Conservation (phyloP, 768 basidiomycete species). For the Suillus subluteus region DNA sequence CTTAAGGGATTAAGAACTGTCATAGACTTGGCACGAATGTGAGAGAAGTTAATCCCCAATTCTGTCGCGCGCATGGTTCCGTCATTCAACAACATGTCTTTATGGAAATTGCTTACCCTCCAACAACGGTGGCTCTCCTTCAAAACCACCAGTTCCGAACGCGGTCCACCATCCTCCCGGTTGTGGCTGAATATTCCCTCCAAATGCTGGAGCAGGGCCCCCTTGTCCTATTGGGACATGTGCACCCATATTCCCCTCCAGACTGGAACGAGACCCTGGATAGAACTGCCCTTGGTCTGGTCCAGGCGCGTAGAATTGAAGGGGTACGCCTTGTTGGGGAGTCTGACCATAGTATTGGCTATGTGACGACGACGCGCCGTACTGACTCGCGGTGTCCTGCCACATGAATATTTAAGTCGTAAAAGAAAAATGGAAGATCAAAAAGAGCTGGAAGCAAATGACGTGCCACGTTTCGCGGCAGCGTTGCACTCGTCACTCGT, state of each 20-base stretch:
- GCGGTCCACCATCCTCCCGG: conserved; percentile 92
- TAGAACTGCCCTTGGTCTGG: conserved; percentile 65
- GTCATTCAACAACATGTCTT: conserved; percentile 1
- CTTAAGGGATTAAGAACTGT: conserved; percentile 94
- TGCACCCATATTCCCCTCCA: conserved; percentile 68
- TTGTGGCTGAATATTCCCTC: conserved; percentile 69
- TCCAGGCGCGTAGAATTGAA: conserved; percentile 79
- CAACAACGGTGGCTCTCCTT: conserved; percentile 93
- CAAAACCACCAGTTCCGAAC: conserved; percentile 93
- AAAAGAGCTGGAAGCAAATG: neutral
- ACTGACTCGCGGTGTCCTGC: conserved; percentile 69
- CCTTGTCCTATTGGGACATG: conserved; percentile 57
- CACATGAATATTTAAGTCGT: conserved; percentile 53
- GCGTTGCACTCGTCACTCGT: conserved; percentile 20
- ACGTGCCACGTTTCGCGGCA: conserved; percentile 7
- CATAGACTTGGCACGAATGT: conserved; percentile 91
- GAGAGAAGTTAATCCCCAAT: conserved; percentile 96
- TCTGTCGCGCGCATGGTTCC: conserved; percentile 50
- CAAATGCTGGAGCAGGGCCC: conserved; percentile 53
- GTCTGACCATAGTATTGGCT: conserved; percentile 53
- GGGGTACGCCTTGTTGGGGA: conserved; percentile 57
- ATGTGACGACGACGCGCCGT: conserved; percentile 59
- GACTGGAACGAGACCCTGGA: conserved; percentile 71
- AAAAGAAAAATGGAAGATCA: conserved; percentile 1
- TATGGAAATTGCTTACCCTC: conserved; percentile 65